Evolutionary conservation across 2,329 filamentous ascomycete species (phyloP), one percentile per base, ranked within the genome.

Genomic region (Aspergillus japonicus): DNA sequence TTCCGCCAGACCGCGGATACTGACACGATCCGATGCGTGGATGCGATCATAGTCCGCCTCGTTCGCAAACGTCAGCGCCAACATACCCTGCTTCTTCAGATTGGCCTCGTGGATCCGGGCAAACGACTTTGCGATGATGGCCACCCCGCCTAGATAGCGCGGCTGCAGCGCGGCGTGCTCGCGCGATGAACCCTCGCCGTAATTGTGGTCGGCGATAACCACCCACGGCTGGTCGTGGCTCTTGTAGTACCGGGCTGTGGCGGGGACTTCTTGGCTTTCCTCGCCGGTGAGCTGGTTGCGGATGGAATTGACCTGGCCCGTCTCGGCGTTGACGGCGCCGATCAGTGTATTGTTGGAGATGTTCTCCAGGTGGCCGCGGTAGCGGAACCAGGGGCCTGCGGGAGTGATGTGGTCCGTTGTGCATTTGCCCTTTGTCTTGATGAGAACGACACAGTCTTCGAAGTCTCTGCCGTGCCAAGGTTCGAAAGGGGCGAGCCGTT

Each of bases 81-180:
- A 19, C 51, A 54, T 44, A 1, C 51, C 51, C 24, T 54, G 51
- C 35, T 47, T 54, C 33, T 54, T 47, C 51, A 47, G 7, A 29
- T 54, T 54, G 2, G 51, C 39, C 5, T 44, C 51, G 29, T 47
- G 51, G 8, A 54, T 54, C 7, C 51, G 16, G 11, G 51, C 51
- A 54, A 47, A 54, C 8, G 51, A 54, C 51, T 44, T 54, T 1
- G 51, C 51, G 8, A 54, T 44, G 19, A 54, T 26, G 19, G 21
- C 35, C 39, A 44, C 51, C 4, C 51, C 51, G 11, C 51, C 51
- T 16, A 54, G 51, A 8, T 54, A 54, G 14, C 51, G 23, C 23
- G 51, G 51, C 35, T 54, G 51, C 51, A 54, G 23, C 10, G 51
- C 51, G 19, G 51, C 51, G 29, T 54, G 51, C 19, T 54, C 51